Conservation (phyloP, 805 yeast species). For the Kluyveromyces nonfermentans region DNA sequence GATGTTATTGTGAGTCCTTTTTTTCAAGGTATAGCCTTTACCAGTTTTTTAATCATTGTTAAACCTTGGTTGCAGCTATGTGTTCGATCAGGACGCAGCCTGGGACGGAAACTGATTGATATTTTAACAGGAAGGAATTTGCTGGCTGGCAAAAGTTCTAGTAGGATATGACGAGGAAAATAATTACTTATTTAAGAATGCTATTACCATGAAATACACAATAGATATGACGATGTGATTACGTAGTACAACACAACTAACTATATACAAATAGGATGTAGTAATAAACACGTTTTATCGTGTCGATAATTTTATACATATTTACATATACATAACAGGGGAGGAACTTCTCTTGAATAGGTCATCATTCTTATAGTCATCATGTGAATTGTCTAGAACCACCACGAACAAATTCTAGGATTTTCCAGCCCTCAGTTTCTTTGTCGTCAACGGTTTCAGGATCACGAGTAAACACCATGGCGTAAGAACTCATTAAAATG, state of each 20-base stretch:
- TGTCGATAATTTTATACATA: neutral
- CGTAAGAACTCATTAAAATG: slow-evolving; percentile 87
- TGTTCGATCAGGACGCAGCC: slow-evolving; percentile 18
- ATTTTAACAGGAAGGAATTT: slow-evolving; percentile 11
- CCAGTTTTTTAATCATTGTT: slow-evolving; percentile 32
- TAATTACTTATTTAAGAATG: no score
- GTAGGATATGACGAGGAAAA: no score
- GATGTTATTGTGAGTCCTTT: slow-evolving; percentile 48
- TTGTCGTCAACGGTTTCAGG: slow-evolving; percentile 86
- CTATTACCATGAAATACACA: neutral
- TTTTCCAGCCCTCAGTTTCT: slow-evolving; percentile 96
- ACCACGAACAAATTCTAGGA: slow-evolving; percentile 88
- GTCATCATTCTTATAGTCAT: neutral
- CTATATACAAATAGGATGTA: neutral
- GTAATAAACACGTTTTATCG: neutral
- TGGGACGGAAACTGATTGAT: slow-evolving; percentile 17
- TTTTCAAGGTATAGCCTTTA: slow-evolving; percentile 42
- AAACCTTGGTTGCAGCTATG: slow-evolving; percentile 29
- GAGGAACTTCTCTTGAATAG: neutral
- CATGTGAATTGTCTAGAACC: slow-evolving; percentile 76
- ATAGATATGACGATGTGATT: no score
- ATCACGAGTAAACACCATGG: slow-evolving; percentile 87
- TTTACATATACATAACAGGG: slow-evolving; percentile 7
- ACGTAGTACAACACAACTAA: no score
- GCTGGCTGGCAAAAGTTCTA: neutral